A percentile compares a stretch with the other conserved stretches of the same genome.
Conservation (phyloP, 805 yeast species). For the Yamadazyma sp. region DNA sequence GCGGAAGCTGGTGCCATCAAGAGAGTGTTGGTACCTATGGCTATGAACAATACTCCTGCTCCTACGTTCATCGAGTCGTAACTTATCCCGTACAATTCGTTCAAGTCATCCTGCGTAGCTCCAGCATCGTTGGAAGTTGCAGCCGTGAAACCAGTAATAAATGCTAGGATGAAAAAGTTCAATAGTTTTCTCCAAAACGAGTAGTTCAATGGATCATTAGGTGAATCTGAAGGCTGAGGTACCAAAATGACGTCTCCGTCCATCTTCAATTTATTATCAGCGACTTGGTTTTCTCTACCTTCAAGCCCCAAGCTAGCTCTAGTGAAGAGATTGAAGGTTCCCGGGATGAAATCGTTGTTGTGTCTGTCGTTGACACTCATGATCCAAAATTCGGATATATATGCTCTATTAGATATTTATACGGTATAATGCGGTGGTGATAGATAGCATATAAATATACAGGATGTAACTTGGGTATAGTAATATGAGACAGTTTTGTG, state of each 20-base stretch:
- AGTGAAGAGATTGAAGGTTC: slow-evolving; percentile 52
- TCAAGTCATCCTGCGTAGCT: slow-evolving; percentile 46
- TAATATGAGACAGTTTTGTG: background rate
- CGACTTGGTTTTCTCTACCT: slow-evolving; percentile 6
- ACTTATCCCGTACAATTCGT: slow-evolving; percentile 41
- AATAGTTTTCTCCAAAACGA: slow-evolving; percentile 29
- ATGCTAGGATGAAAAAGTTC: slow-evolving; percentile 40
- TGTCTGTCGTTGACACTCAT: slow-evolving; percentile 32
- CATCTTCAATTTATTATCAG: slow-evolving; percentile 18
- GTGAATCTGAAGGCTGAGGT: slow-evolving; percentile 52
- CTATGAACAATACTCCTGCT: slow-evolving; percentile 48
- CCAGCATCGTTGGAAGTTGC: slow-evolving; percentile 53
- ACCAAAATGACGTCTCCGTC: slow-evolving; percentile 36
- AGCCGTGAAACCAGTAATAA: slow-evolving; percentile 47
- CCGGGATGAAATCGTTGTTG: slow-evolving; percentile 49
- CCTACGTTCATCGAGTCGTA: slow-evolving; percentile 50
- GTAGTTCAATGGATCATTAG: slow-evolving; percentile 53
- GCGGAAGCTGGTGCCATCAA: slow-evolving; percentile 47
- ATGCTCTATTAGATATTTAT: background rate
- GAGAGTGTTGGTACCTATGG: slow-evolving; percentile 45
- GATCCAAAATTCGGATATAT: background rate
- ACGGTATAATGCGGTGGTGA: too few species aligned
- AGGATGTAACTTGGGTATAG: too few species aligned
- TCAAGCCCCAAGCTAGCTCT: slow-evolving; percentile 8
- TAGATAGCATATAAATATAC: too few species aligned